Evolutionary conservation across 768 basidiomycete species (phyloP), one percentile per base, ranked within the genome.

Genomic region (Mycena galopus): DNA sequence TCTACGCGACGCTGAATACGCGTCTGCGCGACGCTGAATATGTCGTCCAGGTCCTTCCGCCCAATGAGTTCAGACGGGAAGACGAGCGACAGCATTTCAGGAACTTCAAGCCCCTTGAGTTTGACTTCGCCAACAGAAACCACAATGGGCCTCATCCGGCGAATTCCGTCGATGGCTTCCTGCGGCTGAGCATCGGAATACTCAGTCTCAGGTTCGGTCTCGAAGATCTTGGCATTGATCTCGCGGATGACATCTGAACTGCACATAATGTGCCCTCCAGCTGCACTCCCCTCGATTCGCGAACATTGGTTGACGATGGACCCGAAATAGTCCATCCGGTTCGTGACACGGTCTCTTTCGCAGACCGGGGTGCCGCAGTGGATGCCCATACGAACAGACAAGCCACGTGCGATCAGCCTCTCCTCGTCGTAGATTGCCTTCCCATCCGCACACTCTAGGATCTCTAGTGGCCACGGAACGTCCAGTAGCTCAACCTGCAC

Each of bases 261-360:
- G 78, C 94, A 93, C 90, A 94, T 93, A 79, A 99, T 95, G 81
- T 99, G 96, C 0, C 98, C 98, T 9, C 98, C 98, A 11, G 91
- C 90, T 0, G 98, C 96, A 68, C 86, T 89, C 25, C 92, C 91
- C 71, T 86, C 90, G 77, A 99, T 94, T 47, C 97, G 89, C 7
- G 97, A 91, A 0, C 96, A 88, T 35, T 96, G 94, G 81, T 98
- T 99, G 75, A 97, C 96, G 90, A 98, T 95, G 1, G 96, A 92
- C 0, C 97, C 97, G 77, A 97, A 95, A 82, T 99, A 99, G 81
- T 99, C 97, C 98, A 99, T 99, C 55, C 98, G 93, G 70, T 91
- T 86, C 4, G 96, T 97, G 78, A 96, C 91, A 2, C 94, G 93
- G 81, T 99, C 98, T 3, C 91, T 88, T 78, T 98, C 97, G 79